phyloP scores from a whole-genome alignment of 2,329 filamentous ascomycete genomes.

The Neonectria faginata region DNA sequence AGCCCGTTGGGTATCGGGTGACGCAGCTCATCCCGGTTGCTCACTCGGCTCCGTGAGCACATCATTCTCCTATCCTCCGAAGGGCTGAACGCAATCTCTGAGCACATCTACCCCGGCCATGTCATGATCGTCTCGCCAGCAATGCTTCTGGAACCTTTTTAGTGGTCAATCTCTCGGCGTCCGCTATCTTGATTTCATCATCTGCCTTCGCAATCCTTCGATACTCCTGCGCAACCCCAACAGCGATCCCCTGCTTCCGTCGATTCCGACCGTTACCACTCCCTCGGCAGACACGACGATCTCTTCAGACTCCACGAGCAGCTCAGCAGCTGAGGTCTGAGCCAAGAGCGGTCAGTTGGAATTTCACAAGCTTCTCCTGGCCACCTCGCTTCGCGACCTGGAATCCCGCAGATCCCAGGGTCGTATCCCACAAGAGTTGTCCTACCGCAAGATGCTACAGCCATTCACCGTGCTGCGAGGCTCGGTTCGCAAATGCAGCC shows the following conservation, averaged over 20 bases:
- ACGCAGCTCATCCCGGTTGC: constrained; percentile 28
- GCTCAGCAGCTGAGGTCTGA: constrained; percentile 11
- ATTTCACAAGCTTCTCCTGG: constrained; percentile 2
- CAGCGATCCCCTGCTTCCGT: constrained; percentile 20
- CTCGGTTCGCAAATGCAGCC: constrained; percentile 15
- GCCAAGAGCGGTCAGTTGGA: constrained; percentile 18
- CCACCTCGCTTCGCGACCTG: constrained; percentile 19
- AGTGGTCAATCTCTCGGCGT: constrained; percentile 12
- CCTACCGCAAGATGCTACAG: constrained; percentile 6
- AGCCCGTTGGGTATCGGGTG: constrained; percentile 19
- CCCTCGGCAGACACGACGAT: constrained; percentile 5
- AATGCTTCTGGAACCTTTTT: constrained; percentile 15
- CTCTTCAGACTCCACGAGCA: constrained; percentile 6
- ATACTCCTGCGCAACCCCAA: constrained; percentile 19
- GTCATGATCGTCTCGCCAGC: constrained; percentile 20
- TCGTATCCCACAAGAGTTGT: constrained; percentile 1
- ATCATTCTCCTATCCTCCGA: constrained; percentile 33
- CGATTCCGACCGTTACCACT: constrained; percentile 15
- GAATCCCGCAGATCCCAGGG: constrained; percentile 10
- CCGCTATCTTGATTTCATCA: constrained; percentile 19
- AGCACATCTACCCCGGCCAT: constrained; percentile 26
- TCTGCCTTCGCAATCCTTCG: constrained; percentile 23
- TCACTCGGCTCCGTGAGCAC: constrained; percentile 38
- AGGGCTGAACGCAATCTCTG: constrained; percentile 35
- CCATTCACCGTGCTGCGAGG: constrained; percentile 18